phyloP scores from a whole-genome alignment of 1,139 yeast species.

The Kodamaea sp. region DNA sequence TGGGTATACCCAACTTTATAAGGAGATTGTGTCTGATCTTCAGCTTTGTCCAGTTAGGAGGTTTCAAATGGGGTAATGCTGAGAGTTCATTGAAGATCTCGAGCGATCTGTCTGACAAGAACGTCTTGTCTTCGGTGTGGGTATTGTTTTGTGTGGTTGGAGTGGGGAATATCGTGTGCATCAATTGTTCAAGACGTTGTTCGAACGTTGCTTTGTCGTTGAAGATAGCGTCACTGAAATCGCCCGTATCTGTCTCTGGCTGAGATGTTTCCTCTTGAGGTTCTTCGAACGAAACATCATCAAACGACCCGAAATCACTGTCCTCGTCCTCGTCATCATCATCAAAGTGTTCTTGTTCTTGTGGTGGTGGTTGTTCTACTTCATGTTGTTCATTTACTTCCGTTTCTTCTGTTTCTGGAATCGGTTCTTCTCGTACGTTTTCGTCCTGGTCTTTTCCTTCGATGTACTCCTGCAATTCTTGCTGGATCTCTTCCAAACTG shows the following conservation, averaged over 20 bases:
- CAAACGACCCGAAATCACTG: conserved; percentile 32
- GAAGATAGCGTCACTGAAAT: too few relatives aligned
- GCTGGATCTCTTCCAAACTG: conserved; percentile 7
- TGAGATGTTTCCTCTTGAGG: too few relatives aligned
- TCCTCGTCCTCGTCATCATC: conserved; percentile 20
- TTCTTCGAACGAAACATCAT: conserved; percentile 45
- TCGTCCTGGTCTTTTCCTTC: neutral
- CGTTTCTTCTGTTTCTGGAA: neutral
- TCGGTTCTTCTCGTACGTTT: neutral
- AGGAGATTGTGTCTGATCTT: conserved; percentile 57
- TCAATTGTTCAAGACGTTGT: conserved; percentile 18
- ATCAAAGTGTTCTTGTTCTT: too few relatives aligned
- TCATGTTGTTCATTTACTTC: neutral
- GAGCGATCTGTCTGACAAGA: conserved; percentile 24
- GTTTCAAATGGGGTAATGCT: conserved; percentile 44
- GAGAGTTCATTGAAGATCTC: conserved; percentile 38
- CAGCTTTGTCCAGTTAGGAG: conserved; percentile 61
- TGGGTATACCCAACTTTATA: conserved; percentile 59
- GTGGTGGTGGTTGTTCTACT: too few relatives aligned
- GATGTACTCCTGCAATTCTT: conserved; percentile 7
- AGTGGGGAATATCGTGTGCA: conserved; percentile 25
- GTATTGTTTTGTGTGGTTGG: neutral
- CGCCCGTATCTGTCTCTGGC: neutral
- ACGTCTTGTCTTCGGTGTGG: conserved; percentile 9
- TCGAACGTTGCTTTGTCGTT: conserved; percentile 16